A percentile compares a stretch with the other conserved stretches of the same genome.
Evolutionary conservation across 345 rosid species (phyloP).

Genomic region (Brassica nigra): DNA sequence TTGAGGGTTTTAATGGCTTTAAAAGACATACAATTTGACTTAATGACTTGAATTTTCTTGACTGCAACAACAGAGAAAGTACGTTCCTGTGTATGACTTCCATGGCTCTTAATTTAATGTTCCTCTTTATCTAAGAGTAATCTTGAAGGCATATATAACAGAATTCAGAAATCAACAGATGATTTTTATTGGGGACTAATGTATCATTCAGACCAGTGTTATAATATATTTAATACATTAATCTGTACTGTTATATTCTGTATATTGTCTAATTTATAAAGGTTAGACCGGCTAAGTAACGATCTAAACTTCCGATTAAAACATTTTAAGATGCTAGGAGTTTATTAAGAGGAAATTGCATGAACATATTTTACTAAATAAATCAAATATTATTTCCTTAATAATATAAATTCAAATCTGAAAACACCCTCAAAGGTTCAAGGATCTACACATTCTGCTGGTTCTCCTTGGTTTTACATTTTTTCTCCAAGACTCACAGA

Average conservation of each 20-base stretch:
- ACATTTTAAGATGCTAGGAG: neutral
- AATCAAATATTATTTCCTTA: conserved; percentile 3
- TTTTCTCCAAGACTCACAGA: neutral
- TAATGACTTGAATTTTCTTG: conserved; percentile 28
- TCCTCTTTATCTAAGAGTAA: conserved; percentile 9
- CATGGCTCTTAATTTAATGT: conserved; percentile 34
- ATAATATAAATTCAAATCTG: conserved; percentile 31
- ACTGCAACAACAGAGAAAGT: conserved; percentile 33
- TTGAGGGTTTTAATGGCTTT: conserved; percentile 12
- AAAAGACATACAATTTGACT: conserved; percentile 18
- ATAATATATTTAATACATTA: neutral
- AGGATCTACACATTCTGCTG: conserved; percentile 36
- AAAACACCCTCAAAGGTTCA: conserved; percentile 3
- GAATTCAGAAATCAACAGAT: conserved; percentile 29
- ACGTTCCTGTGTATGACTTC: conserved; percentile 26
- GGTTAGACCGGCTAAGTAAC: neutral
- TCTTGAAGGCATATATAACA: conserved; percentile 25
- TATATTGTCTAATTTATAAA: neutral
- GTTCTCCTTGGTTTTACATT: neutral
- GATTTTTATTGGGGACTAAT: neutral
- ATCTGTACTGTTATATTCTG: neutral
- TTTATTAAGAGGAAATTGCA: neutral
- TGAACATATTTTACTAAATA: conserved; percentile 2
- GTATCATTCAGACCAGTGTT: conserved; percentile 6
- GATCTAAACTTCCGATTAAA: neutral